A percentile compares a stretch with the other conserved stretches of the same genome.
These are phyloP conservation scores for Didymella exigua DNA, from an alignment of 2,329 filamentous ascomycete species.

Conservation along the genomic window DNA sequence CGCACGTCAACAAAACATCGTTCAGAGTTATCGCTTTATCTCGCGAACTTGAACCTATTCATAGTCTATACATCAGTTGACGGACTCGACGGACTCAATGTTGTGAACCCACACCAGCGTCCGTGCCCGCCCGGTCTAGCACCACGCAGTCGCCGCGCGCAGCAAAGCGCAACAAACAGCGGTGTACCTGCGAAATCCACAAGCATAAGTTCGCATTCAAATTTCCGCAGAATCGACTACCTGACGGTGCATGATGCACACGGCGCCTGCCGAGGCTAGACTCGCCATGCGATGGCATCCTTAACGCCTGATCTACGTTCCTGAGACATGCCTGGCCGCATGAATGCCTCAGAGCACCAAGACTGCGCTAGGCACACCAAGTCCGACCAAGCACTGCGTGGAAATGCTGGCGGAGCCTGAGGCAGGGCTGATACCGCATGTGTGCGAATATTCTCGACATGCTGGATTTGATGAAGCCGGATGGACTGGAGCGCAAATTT, in stretches of 20 bases:
- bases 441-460: neutral
- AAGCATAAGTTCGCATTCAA: neutral
- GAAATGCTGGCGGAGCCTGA: neutral
- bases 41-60: neutral
- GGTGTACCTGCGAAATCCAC: slow-evolving; percentile 9
- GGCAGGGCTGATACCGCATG: neutral
- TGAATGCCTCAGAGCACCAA: slow-evolving; percentile 16
- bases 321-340: slow-evolving; percentile 16
- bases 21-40: neutral
- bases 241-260: neutral
- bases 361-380: neutral
- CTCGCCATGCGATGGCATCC: neutral
- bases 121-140: neutral
- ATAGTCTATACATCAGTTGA: neutral
- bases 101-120: neutral
- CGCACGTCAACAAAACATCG: neutral
- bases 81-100: neutral
- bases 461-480: neutral
- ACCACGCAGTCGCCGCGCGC: neutral
- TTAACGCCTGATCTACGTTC: slow-evolving; percentile 6
- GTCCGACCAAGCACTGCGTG: neutral
- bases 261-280: neutral
- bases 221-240: neutral
- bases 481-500: neutral
- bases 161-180: slow-evolving; percentile 5